phyloP scores from a whole-genome alignment of 495 filamentous ascomycete genomes.

The Antarctomyces pellizariae region DNA sequence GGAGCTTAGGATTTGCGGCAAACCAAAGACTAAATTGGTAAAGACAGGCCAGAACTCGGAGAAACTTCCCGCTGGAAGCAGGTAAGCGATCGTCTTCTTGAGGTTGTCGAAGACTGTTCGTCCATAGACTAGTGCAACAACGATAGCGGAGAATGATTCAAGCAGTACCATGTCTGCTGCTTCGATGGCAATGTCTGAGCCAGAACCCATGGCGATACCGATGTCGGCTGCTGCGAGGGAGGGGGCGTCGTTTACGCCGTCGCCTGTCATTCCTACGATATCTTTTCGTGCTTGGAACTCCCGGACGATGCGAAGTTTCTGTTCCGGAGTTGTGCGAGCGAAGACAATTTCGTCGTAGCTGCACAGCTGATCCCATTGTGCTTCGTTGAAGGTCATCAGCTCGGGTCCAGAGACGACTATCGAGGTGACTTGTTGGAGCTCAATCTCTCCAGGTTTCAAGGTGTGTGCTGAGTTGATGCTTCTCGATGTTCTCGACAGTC shows the following conservation, averaged over 20 bases:
- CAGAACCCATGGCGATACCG: slow-evolving; percentile 26
- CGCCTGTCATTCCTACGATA: slow-evolving; percentile 26
- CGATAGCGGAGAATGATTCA: slow-evolving; percentile 40
- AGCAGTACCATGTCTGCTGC: slow-evolving; percentile 48
- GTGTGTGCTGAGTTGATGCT: too few relatives aligned
- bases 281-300: slow-evolving; percentile 32
- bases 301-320: slow-evolving; percentile 50
- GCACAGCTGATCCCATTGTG: slow-evolving; percentile 33
- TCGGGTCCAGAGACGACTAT: slow-evolving; percentile 34
- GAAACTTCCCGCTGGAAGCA: slow-evolving; percentile 39
- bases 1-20: slow-evolving; percentile 40
- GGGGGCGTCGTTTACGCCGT: slow-evolving; percentile 36
- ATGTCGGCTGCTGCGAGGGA: slow-evolving; percentile 29
- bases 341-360: slow-evolving; percentile 41
- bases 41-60: slow-evolving; percentile 51
- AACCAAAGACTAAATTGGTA: slow-evolving; percentile 40
- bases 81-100: slow-evolving; percentile 30
- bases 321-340: slow-evolving; percentile 48
- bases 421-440: slow-evolving; percentile 8
- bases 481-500: slow-evolving; percentile 2
- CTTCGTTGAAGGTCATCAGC: slow-evolving; percentile 27
- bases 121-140: slow-evolving; percentile 39
- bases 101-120: slow-evolving; percentile 32
- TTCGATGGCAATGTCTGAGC: slow-evolving; percentile 39
- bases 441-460: slow-evolving; percentile 6